Evolutionary conservation across 164 flowering plant genomes (phyloP), one percentile per base, ranked within the genome.

Genomic region (Chimonanthus praecox): DNA sequence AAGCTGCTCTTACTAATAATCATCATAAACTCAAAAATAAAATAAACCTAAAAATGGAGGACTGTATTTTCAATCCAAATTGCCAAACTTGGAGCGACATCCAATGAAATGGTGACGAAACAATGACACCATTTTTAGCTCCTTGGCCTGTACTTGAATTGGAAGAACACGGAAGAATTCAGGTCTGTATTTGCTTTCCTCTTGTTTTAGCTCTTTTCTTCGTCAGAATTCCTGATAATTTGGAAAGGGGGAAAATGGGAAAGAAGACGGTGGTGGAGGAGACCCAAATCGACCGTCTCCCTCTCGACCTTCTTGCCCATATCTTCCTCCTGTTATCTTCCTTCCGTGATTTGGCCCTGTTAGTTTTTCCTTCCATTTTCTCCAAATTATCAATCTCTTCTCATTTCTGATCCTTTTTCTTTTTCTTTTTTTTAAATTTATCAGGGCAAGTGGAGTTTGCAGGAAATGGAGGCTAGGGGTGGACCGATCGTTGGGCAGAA

Each of bases 381-480:
- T 43, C 6, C 13, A 47, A 21, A 20, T 21, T 16, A 2, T 58
- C 10, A 4, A 15, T 75, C 48, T 48, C 60, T 70, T 46, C 46
- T 69, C 4, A 64, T 47, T 13, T 45, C 9, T 21, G 49, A 3
- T 18, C 2, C 67, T 68, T 3, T n/a, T n/a, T n/a, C n/a, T n/a
- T n/a, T n/a, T n/a, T n/a, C n/a, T n/a, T n/a, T 61, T 49, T 47
- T 47, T 4, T 21, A 51, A 6, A 0, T 47, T 7, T 68, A 49
- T 15, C 58, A 75, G 80, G 70, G 71, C 76, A 60, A 80, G 82
- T 49, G 48, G 88, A 5, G 98, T 92, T 8, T 88, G 97, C 71
- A 83, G 79, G 87, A 95, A 88, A 91, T 95, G 99, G 99, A 89
- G 85, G 73, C 75, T 81, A 63, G 99, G 88, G 7, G 97, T 95